phyloP scores from a whole-genome alignment of 2,329 filamentous ascomycete genomes.

The Alternaria metachromatica region DNA sequence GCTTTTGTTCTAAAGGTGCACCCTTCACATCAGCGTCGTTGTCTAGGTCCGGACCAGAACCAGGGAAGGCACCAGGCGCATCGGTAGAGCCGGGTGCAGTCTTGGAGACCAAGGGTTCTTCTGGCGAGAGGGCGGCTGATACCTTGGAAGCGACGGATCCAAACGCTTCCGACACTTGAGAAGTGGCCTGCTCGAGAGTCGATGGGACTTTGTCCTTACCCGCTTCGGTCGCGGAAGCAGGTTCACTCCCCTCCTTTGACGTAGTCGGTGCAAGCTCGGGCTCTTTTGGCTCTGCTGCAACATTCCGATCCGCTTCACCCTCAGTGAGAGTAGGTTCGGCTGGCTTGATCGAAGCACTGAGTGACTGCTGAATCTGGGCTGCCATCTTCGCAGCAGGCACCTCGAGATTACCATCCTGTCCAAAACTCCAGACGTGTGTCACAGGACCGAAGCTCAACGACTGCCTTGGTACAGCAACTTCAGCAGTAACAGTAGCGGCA shows the following conservation, averaged over 20 bases:
- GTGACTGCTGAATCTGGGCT: conserved; percentile 31
- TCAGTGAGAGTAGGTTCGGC: conserved; percentile 12
- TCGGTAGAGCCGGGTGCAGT: conserved; percentile 21
- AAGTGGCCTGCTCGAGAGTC: conserved; percentile 3
- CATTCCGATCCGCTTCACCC: conserved; percentile 8
- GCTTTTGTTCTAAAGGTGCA: conserved; percentile 13
- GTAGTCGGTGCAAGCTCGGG: conserved; percentile 5
- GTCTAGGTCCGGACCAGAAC: conserved; percentile 10
- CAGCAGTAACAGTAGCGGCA: conserved; percentile 49
- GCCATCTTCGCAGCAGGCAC: conserved; percentile 42
- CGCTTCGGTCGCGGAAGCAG: conserved; percentile 4
- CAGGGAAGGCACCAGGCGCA: conserved; percentile 31
- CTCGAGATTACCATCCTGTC: conserved; percentile 41
- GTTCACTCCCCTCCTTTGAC: conserved; percentile 9
- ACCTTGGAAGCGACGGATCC: conserved; percentile 3
- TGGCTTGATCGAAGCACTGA: conserved; percentile 13
- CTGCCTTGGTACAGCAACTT: conserved; percentile 34
- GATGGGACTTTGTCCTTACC: background rate
- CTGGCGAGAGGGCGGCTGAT: conserved; percentile 4
- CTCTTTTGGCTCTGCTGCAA: conserved; percentile 15
- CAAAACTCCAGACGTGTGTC: conserved; percentile 46
- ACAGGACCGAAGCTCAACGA: conserved; percentile 36
- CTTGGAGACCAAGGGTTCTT: conserved; percentile 20
- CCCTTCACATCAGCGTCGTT: conserved; percentile 7
- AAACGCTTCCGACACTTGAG: conserved; percentile 2